Percentiles rank a stretch among this genome's conserved stretches.
phyloP scores from a whole-genome alignment of 495 filamentous ascomycete genomes.

The Hyaloscypha bicolor region DNA sequence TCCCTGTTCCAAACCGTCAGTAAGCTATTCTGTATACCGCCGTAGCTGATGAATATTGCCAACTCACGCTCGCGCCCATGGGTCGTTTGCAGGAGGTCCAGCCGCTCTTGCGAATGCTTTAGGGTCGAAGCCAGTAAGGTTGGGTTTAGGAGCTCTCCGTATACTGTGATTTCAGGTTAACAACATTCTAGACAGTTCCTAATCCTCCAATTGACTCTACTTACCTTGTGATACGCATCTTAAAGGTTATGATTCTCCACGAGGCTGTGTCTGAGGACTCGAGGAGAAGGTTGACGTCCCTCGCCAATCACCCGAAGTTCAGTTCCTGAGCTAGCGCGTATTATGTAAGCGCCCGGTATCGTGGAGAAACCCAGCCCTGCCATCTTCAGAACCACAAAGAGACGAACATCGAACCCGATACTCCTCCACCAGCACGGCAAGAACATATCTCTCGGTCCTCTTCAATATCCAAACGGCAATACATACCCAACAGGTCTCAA shows the following conservation, averaged over 20 bases:
- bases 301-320: background rate
- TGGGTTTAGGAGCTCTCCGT: slow-evolving; percentile 49
- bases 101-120: slow-evolving; percentile 70
- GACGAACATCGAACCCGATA: background rate
- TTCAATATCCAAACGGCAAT: background rate
- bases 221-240: slow-evolving; percentile 30
- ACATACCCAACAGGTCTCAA: background rate
- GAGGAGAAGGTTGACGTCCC: background rate
- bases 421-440: background rate
- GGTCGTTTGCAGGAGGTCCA: slow-evolving; percentile 72
- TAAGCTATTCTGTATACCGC: background rate
- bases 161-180: slow-evolving; percentile 12
- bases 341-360: slow-evolving; percentile 23
- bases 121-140: slow-evolving; percentile 85
- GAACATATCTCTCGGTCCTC: background rate
- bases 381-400: slow-evolving; percentile 16
- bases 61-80: slow-evolving; percentile 58
- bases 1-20: slow-evolving; percentile 58
- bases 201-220: slow-evolving; percentile 18
- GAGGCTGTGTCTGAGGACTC: slow-evolving; percentile 24
- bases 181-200: background rate
- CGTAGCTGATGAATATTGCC: background rate
- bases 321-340: slow-evolving; percentile 7
- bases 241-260: slow-evolving; percentile 23
- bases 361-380: slow-evolving; percentile 20